Evolutionary conservation across 23 red algal genomes (phyloP), one percentile per base, ranked within the genome.

Genomic region (Chondrus crispus): DNA sequence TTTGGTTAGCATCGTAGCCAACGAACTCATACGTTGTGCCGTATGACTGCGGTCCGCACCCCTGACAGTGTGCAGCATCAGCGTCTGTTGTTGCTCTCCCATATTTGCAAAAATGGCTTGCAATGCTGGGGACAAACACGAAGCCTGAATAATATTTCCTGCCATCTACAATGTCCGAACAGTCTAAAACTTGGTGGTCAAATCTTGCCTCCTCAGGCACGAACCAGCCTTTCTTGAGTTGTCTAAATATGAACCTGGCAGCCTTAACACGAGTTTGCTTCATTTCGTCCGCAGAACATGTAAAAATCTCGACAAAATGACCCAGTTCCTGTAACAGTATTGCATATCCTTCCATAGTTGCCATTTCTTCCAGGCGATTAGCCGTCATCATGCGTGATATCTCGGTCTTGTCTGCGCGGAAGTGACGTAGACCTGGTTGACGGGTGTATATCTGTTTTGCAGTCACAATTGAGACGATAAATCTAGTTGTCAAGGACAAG

Each of bases 21-120:
- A 2, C 13, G 37, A 46, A 1, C 71, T 77, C 71, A 77, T 39
- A 77, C 29, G 36, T 60, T 48, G 53, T 86, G 42, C 82, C 52
- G 38, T 86, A 86, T 49, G 43, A 86, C 43, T 86, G 82, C 36
- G 32, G 8, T 18, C 58, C 82, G 19, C 66, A 12, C 46, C 82
- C 42, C 6, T 86, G 24, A 72, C 39, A 86, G 13, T 86, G 37
- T 13, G 63, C 82, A 40, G 82, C 82, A 71, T 86, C 82, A 3
- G 82, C 82, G 20, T 54, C n/a, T 29, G 39, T 47, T 1, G 38
- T 50, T 24, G 22, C 24, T 18, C 63, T 29, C 63, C 41, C 79
- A 35, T 86, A 8, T 0, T 64, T 26, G 38, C 49, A 76, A 41
- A 76, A 75, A 0, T 53, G 22, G 26, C 39, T 50, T 14, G 70